Conservation (phyloP, 257 asterid genomes). For the Solanum virginianum region DNA sequence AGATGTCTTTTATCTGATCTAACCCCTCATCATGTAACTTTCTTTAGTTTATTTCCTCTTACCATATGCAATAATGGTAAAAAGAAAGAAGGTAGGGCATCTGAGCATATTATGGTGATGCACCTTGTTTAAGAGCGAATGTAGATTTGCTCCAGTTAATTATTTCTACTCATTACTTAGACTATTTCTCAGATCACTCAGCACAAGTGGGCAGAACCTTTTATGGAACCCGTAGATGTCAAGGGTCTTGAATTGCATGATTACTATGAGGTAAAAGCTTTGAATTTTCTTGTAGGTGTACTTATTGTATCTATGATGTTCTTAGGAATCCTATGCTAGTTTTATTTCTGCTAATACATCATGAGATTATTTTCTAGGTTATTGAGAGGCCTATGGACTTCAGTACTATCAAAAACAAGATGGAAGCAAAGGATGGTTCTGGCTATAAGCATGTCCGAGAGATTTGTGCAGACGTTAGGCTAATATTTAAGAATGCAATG, state of each 20-base stretch:
- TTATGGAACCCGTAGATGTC: constrained; percentile 91
- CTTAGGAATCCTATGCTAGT: neutral
- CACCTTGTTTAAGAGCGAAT: neutral
- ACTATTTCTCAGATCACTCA: constrained; percentile 53
- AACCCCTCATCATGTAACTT: neutral
- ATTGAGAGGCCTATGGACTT: constrained; percentile 97
- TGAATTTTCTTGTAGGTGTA: neutral
- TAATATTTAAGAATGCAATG: constrained; percentile 88
- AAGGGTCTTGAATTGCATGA: constrained; percentile 78
- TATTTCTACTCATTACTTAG: neutral
- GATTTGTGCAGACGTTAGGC: constrained; percentile 75
- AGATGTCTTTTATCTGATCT: neutral
- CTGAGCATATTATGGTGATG: neutral
- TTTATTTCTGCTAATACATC: neutral
- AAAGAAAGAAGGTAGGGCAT: neutral
- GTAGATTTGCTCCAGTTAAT: neutral
- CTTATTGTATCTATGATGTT: neutral
- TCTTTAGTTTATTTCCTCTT: neutral
- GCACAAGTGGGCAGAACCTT: constrained; percentile 87
- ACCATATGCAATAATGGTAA: neutral
- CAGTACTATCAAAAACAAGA: constrained; percentile 67
- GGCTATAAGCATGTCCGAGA: constrained; percentile 83
- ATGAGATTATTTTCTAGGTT: constrained; percentile 29
- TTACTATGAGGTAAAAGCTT: constrained; percentile 52
- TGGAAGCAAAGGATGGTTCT: constrained; percentile 78